Percentiles rank a stretch among this genome's conserved stretches.
Conservation (phyloP, 371 early-diverging fungal genomes). For the Rhizopus stolonifer region DNA sequence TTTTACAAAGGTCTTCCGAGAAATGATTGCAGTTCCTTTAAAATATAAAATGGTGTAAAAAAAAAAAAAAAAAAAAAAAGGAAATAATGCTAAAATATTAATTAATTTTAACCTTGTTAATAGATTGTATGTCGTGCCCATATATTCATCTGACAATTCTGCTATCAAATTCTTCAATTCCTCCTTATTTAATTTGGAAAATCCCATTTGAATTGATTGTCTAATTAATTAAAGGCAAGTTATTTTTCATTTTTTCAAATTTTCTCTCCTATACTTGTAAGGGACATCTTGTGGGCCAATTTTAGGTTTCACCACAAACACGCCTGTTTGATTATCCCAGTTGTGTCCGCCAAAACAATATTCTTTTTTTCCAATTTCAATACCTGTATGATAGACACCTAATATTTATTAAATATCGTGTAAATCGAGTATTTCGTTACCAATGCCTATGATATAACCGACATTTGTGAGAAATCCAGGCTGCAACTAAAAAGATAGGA, state of each 20-base stretch:
- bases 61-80: background rate
- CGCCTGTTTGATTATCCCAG: constrained; percentile 59
- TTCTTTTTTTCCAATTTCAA: constrained; percentile 62
- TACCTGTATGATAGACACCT: constrained; percentile 69
- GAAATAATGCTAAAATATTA: background rate
- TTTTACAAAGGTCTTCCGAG: constrained; percentile 52
- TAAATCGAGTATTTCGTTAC: constrained; percentile 16
- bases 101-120: constrained; percentile 50
- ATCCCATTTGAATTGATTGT: constrained; percentile 61
- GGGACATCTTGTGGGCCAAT: constrained; percentile 59
- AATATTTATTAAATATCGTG: background rate
- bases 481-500: constrained; percentile 39
- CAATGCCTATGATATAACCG: constrained; percentile 59
- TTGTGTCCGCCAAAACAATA: constrained; percentile 70
- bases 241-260: background rate
- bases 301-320: constrained; percentile 59
- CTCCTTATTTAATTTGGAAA: constrained; percentile 43
- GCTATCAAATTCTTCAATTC: constrained; percentile 50
- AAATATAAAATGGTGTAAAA: no score
- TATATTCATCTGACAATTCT: constrained; percentile 54
- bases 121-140: constrained; percentile 58
- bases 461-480: constrained; percentile 54
- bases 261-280: constrained; percentile 50
- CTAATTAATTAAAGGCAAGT: constrained; percentile 26
- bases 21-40: constrained; percentile 70